Base-by-base conservation (phyloP, 1,284 basidiomycete species). In the Melampsora americana region DNA sequence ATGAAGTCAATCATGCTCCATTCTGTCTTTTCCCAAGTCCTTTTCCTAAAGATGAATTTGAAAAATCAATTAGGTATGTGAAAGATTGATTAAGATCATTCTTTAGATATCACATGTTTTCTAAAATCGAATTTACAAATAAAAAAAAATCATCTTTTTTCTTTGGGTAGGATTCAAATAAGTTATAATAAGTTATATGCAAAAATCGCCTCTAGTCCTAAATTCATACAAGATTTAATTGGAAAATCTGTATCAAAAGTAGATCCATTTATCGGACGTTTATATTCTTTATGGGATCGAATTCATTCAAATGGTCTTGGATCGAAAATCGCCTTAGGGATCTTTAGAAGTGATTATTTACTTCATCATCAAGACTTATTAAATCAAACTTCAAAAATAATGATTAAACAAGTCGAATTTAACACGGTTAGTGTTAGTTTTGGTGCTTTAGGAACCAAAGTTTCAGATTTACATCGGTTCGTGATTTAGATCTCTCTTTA, bases 261-360 rank as follows among this genome's bases (percentile, higher is more conserved):
- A 0, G 95, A 99, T 81, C 87, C 88, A 62, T 98, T 98, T 81
- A 91, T 93, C 53, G 89, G 90, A 0, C 86, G 89, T 79, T 84
- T 98, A 0, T 99, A 93, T 92, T 87, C 85, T 32, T 89, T 91
- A 1, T 98, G 93, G 91, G 90, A 90, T 81, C 81, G 83, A 48
- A 84, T 95, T 61, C 86, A 90, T 77, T 87, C 90, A 26, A 87
- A 89, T 68, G 85, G 84, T 3, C 78, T 82, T 0, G 84, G 84
- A 81, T 84, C 84, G 39, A 77, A 82, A 1, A 84, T 92, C 28
- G 91, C 95, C 78, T 86, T 99, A 12, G 94, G 95, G 14, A 85
- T 99, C n/a, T 97, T 97, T 83, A 87, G 96, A 67, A 95, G 93
- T 18, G 95, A 99, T 84, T 99, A 98, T 83, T 86, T 99, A 56